Evolutionary conservation across 1,139 yeast species (phyloP).

Genomic region (Blastobotrys ciferrii): DNA sequence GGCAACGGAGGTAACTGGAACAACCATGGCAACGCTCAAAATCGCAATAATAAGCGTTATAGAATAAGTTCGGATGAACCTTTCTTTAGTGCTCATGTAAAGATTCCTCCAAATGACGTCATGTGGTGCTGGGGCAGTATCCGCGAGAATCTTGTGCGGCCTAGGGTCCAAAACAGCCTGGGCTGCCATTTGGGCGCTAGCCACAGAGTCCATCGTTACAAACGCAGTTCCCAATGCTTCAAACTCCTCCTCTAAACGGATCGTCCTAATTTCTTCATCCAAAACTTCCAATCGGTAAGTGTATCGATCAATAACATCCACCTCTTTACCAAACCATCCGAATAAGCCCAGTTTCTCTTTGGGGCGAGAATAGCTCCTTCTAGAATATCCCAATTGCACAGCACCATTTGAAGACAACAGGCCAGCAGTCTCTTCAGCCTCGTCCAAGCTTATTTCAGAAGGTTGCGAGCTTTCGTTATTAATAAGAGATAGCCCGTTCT

Average conservation of each 20-base stretch:
- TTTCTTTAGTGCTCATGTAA: constrained; percentile 55
- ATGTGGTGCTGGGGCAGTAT: constrained; percentile 83
- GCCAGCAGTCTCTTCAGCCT: constrained; percentile 12
- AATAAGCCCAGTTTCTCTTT: constrained; percentile 43
- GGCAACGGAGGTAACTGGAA: constrained; percentile 73
- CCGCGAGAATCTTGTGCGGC: constrained; percentile 67
- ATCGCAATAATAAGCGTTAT: constrained; percentile 65
- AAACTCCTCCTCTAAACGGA: constrained; percentile 47
- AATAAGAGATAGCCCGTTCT: constrained; percentile 2
- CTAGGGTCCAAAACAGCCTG: constrained; percentile 84
- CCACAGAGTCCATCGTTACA: constrained; percentile 80
- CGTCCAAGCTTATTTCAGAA: constrained; percentile 2
- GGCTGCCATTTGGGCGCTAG: constrained; percentile 86
- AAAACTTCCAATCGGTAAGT: constrained; percentile 53
- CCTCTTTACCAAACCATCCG: constrained; percentile 52
- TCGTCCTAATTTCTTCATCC: constrained; percentile 54
- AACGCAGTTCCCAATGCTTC: constrained; percentile 57
- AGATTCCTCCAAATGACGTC: constrained; percentile 82
- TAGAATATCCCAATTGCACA: constrained; percentile 15
- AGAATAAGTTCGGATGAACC: constrained; percentile 56
- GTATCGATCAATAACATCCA: constrained; percentile 65
- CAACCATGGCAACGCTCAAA: constrained; percentile 62
- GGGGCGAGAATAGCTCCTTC: constrained; percentile 39
- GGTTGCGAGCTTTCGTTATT: constrained; percentile 11
- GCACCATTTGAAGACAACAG: constrained; percentile 16